Base-by-base conservation (phyloP, 176 grass and related monocot species). In the Thalia dealbata region DNA sequence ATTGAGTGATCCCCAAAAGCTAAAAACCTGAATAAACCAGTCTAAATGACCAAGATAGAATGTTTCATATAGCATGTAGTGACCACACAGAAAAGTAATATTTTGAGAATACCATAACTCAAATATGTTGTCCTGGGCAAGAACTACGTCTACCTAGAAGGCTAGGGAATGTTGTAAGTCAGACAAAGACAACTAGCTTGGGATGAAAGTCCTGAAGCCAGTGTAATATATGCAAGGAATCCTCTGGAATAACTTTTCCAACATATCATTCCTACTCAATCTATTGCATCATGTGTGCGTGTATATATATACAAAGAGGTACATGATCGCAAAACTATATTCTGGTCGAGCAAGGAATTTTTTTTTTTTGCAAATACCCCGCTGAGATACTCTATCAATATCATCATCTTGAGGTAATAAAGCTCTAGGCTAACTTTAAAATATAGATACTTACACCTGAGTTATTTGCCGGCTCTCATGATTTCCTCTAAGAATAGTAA, bases 391-490 rank as follows among this genome's bases (percentile, higher is more conserved):
- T 38, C 13, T 32, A 13, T 32, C 12, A 65, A 15, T 65, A 65
- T 65, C 26, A 65, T 65, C 26, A 65, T 11, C 62, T 19, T 65
- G 28, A 65, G 7, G 26, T 3, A 30, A n/a, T 16, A 32, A 18
- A 29, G 62, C 16, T 0, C 14, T 18, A 65, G 62, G 29, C 16
- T 26, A 65, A 65, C 26, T 65, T 29, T 65, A 14, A 65, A 63
- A 28, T 15, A 18, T 4, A 65, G 28, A 65, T 65, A 65, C 62
- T 65, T 65, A 65, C 62, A 65, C 62, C 18, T 65, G 62, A 30
- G 62, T 65, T 65, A 65, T 65, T 65, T 65, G 62, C 62, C 62
- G 26, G 62, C 62, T 65, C 62, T 65, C 62, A 32, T 65, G 62
- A 32, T 65, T 65, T 65, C 62, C 62, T 65, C 62, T 32, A 32